Percentiles rank a stretch among this genome's conserved stretches.
These are phyloP conservation scores for Hypoxylon sp. DNA, from an alignment of 2,329 filamentous ascomycete genomes.

Conservation along the genomic window DNA sequence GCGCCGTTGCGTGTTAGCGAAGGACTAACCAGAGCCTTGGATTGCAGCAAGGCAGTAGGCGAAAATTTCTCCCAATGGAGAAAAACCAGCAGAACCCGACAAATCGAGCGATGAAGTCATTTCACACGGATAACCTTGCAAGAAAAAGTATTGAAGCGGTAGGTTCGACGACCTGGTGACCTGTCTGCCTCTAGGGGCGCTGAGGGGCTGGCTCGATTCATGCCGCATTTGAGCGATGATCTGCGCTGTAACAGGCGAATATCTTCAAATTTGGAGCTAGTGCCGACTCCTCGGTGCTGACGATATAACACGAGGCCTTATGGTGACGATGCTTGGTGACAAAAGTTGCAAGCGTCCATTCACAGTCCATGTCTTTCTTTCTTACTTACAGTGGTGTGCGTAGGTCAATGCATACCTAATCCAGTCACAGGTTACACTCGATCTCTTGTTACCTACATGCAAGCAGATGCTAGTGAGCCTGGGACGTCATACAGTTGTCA, in stretches of 20 bases:
- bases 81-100: constrained; percentile 26
- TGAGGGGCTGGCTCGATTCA: constrained; percentile 21
- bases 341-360: constrained; percentile 15
- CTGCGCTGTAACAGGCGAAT: constrained; percentile 30
- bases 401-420: constrained; percentile 19
- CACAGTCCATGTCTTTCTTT: constrained; percentile 9
- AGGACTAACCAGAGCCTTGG: constrained; percentile 5
- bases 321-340: constrained; percentile 36
- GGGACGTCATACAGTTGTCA: constrained; percentile 37
- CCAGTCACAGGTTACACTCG: constrained; percentile 23
- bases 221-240: constrained; percentile 30
- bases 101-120: constrained; percentile 39
- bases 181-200: constrained; percentile 7
- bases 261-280: constrained; percentile 25
- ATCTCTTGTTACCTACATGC: constrained; percentile 22
- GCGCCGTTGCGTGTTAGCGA: constrained; percentile 24
- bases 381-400: constrained; percentile 14
- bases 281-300: constrained; percentile 20
- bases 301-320: constrained; percentile 28
- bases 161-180: constrained; percentile 15
- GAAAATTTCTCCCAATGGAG: constrained; percentile 2
- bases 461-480: constrained; percentile 22
- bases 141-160: constrained; percentile 4
- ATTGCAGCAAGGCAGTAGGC: constrained; percentile 18
- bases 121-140: constrained; percentile 14